Percentiles rank a stretch among this genome's conserved stretches.
Conservation (phyloP, 2,329 filamentous ascomycete genomes). For the Bipolaris sorokiniana region DNA sequence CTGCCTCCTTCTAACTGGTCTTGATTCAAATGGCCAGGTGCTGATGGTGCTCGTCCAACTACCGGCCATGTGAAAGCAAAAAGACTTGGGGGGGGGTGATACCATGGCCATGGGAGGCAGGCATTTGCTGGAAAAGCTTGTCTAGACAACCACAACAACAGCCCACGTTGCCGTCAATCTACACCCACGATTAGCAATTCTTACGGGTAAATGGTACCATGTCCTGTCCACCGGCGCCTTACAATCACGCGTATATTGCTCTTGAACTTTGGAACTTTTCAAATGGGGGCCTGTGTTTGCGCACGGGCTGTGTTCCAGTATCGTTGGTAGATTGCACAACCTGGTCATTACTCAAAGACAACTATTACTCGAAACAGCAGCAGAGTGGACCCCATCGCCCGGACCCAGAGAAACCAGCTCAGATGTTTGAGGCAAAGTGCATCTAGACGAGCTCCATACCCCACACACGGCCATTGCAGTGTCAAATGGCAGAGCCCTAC, state of each 20-base stretch:
- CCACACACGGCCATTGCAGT: conserved; percentile 5
- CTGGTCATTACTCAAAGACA: conserved; percentile 4
- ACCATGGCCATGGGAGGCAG: conserved; percentile 3
- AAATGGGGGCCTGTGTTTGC: conserved; percentile 11
- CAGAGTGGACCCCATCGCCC: conserved; percentile 10
- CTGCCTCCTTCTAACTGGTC: neutral
- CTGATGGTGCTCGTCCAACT: no score
- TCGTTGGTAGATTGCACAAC: conserved; percentile 3
- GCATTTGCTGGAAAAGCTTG: conserved; percentile 8
- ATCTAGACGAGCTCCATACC: conserved; percentile 13
- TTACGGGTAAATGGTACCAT: conserved; percentile 30
- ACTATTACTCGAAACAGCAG: neutral
- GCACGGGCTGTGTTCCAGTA: conserved; percentile 3
- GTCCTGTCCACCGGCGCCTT: conserved; percentile 7
- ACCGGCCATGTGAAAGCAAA: no score
- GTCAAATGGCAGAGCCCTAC: conserved; percentile 6
- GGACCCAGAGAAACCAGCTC: conserved; percentile 9
- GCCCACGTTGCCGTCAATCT: conserved; percentile 9
- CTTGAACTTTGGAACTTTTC: conserved; percentile 15
- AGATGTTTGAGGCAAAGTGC: conserved; percentile 18
- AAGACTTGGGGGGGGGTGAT: neutral
- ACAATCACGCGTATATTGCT: conserved; percentile 7
- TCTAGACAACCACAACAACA: conserved; percentile 7
- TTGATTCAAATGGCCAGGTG: neutral
- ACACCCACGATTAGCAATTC: conserved; percentile 23